Conservation (phyloP, 2,329 filamentous ascomycete species). For the Arthroderma uncinatum region DNA sequence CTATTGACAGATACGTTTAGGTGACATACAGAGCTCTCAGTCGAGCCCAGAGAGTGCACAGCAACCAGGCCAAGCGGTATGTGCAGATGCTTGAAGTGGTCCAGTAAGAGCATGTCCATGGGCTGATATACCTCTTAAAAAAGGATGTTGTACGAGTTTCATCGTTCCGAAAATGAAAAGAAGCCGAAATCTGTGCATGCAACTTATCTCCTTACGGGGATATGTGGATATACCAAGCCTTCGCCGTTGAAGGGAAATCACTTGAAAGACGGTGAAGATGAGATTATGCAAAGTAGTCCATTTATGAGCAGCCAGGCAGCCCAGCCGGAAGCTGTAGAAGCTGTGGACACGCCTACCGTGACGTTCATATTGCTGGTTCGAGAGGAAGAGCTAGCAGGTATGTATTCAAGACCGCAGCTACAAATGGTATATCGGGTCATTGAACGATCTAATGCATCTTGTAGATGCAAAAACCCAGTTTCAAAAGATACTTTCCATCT, state of each 20-base stretch:
- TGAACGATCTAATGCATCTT: constrained; percentile 11
- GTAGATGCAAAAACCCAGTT: constrained; percentile 58
- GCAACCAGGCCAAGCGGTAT: constrained; percentile 81
- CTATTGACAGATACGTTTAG: constrained; percentile 36
- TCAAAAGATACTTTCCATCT: constrained; percentile 62
- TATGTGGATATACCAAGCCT: constrained; percentile 37
- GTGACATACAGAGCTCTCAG: constrained; percentile 80
- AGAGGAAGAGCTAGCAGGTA: constrained; percentile 63
- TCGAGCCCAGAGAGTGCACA: constrained; percentile 69
- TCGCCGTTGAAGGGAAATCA: constrained; percentile 29
- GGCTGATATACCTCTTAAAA: not conserved
- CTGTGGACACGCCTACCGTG: constrained; percentile 41
- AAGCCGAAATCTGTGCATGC: constrained; percentile 68
- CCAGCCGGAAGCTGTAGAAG: constrained; percentile 40
- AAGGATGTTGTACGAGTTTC: constrained; percentile 81
- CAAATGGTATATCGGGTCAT: not conserved
- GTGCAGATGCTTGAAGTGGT: constrained; percentile 19
- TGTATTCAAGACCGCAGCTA: constrained; percentile 12
- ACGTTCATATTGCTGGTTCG: constrained; percentile 55
- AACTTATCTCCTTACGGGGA: constrained; percentile 79
- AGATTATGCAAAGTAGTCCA: constrained; percentile 53
- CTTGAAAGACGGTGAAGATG: constrained; percentile 51
- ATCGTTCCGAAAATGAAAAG: constrained; percentile 64
- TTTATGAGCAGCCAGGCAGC: constrained; percentile 54
- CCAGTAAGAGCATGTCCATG: not conserved